Evolutionary conservation across 1,139 yeast genomes (phyloP), one percentile per base, ranked within the genome.

Genomic region (Chernovozyma aurita): DNA sequence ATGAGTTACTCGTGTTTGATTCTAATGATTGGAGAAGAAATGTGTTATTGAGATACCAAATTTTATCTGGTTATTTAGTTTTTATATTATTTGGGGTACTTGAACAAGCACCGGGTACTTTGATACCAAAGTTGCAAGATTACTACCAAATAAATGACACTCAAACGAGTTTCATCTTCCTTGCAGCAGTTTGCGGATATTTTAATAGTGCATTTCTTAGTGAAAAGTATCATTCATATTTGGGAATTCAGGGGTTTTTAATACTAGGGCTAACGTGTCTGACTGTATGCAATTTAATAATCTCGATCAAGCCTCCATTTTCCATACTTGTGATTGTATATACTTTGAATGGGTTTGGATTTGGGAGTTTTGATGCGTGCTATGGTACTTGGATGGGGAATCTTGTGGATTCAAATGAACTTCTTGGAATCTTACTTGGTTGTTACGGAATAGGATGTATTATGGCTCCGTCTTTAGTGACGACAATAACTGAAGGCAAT

Each of bases 361-460:
- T 70, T 38, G 90, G 90, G 1, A 51, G 75, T 3, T 44, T 79
- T 31, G 90, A 81, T 56, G 76, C 86, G 16, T 61, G 77, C 2
- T 60, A 78, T 39, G 80, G 78, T 47, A 69, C 78, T 7, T 73
- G 80, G 65, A 63, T 80, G 50, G 84, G 86, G 0, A 63, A 63
- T 24, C 58, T 82, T 35, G 64, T 55, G 5, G 76, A 76, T 43
- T 71, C 79, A 28, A 81, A 81, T 52, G 84, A 79, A 49, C 52
- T 80, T 18, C 60, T 82, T 58, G 90, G 90, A 1, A 54, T 78
- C 0, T 53, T 81, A 45, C 92, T 82, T 58, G 84, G 86, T 0
- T 68, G 73, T 42, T 82, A 79, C 50, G 90, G 90, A 0, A 54
- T 79, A 5, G 87, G 88, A 1, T 77, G 85, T 34, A 73, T 81